These are phyloP conservation scores for Macrolepiota dolichaula DNA, from an alignment of 768 basidiomycete genomes.

Conservation along the genomic window DNA sequence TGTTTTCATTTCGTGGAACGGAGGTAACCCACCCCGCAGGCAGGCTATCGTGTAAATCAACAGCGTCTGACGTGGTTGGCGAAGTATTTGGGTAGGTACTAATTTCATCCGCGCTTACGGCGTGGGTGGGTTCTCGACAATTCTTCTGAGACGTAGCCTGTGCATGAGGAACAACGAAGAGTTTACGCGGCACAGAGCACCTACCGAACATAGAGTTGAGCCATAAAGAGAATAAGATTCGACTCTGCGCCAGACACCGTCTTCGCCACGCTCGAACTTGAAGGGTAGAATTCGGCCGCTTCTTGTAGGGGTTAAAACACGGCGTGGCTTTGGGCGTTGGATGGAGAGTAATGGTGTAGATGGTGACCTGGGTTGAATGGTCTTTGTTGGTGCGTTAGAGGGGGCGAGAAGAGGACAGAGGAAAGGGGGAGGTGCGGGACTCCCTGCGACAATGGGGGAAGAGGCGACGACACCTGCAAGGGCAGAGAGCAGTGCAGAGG, in stretches of 20 bases:
- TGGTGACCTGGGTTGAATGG: slow-evolving; percentile 12
- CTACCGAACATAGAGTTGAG: slow-evolving; percentile 60
- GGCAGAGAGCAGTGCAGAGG: slow-evolving; percentile 48
- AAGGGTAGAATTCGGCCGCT: slow-evolving; percentile 42
- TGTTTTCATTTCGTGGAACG: slow-evolving; percentile 18
- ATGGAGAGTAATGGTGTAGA: slow-evolving; percentile 11
- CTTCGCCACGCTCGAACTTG: slow-evolving; percentile 47
- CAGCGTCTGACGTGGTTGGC: slow-evolving; percentile 19
- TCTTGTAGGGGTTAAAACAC: neutral
- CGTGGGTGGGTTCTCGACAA: slow-evolving; percentile 24
- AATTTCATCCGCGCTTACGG: slow-evolving; percentile 20
- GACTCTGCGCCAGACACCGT: slow-evolving; percentile 57
- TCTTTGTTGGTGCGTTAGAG: neutral
- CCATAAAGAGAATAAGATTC: slow-evolving; percentile 62
- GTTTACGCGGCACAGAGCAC: slow-evolving; percentile 20
- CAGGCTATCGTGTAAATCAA: slow-evolving; percentile 34
- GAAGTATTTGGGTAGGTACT: slow-evolving; percentile 18
- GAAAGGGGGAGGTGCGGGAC: slow-evolving; percentile 56
- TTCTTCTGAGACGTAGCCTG: slow-evolving; percentile 11
- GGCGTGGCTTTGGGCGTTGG: slow-evolving; percentile 2
- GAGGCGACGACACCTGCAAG: slow-evolving; percentile 52
- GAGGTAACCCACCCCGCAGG: slow-evolving; percentile 52
- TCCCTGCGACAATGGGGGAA: slow-evolving; percentile 40
- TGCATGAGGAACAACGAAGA: slow-evolving; percentile 2
- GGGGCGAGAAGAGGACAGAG: slow-evolving; percentile 50